Base-by-base conservation (phyloP, 345 rosid genomes). In the Salix exigua region DNA sequence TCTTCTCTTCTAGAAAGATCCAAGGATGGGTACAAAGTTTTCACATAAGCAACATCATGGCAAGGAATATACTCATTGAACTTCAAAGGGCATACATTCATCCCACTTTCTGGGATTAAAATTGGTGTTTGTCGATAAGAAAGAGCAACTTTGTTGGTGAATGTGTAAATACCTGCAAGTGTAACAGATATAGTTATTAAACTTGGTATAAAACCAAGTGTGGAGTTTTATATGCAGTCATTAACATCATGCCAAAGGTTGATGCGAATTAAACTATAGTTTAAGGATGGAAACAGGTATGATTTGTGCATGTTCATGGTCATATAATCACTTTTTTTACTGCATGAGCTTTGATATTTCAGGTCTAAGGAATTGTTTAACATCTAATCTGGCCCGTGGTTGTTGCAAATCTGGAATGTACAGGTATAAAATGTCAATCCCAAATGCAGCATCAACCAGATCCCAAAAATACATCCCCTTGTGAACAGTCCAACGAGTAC, bases 61-160 rank as follows among this genome's bases (percentile, higher is more conserved):
- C 99, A 96, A 64, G 98, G 98, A 33, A 89, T 88, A 62, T 93
- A 86, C 84, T 93, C 99, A 60, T 92, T 92, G 86, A 85, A 87
- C 76, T 70, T 74, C 84, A 88, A 69, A 26, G 99, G 99, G 66
- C 99, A 93, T 55, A 88, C 88, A 76, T 90, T 82, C 77, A 93
- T 77, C 81, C 97, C 92, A 44, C 65, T 88, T 82, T 86, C 85
- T 0, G 96, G 96, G 78, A 91, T 85, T 21, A 74, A 13, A 26
- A 90, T 82, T 11, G 94, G 94, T 46, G 75, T 74, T 82, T 61
- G 79, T 76, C 92, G 82, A 80, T 93, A 80, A 63, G 89, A 77
- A 53, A 88, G 85, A 72, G 86, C 76, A 80, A 95, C 86, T 85
- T 82, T 83, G 82, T 90, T 93, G 4, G 83, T 17, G 70, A 93